Evolutionary conservation across 306 rosid species (phyloP).

Genomic region (Cicer pinnatifidum): DNA sequence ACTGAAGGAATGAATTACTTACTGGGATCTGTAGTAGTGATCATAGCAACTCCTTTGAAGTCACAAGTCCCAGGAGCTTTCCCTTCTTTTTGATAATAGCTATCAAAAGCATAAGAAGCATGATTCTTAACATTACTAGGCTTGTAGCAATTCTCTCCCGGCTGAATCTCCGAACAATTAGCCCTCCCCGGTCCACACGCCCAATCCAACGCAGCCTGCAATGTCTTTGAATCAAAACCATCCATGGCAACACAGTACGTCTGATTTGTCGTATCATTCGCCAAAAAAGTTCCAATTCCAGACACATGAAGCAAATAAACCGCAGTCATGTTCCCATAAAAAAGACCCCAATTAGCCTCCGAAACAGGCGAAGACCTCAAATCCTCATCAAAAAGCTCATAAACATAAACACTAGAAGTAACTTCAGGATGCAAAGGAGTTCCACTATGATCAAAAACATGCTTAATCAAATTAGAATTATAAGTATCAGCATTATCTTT

Average conservation of each 20-base stretch:
- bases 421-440: constrained; percentile 82
- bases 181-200: constrained; percentile 91
- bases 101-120: constrained; percentile 93
- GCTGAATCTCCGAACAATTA: constrained; percentile 89
- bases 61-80: constrained; percentile 80
- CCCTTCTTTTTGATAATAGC: constrained; percentile 86
- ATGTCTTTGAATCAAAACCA: constrained; percentile 69
- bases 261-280: constrained; percentile 86
- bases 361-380: constrained; percentile 82
- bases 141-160: constrained; percentile 78
- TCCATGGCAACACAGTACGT: constrained; percentile 90
- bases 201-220: constrained; percentile 98
- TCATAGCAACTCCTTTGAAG: constrained; percentile 89
- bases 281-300: constrained; percentile 83
- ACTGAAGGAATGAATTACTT: constrained; percentile 39
- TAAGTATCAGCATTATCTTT: constrained; percentile 84
- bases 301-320: constrained; percentile 90
- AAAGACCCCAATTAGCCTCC: constrained; percentile 90
- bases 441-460: constrained; percentile 71
- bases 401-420: constrained; percentile 77
- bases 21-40: constrained; percentile 98
- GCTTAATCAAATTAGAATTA: constrained; percentile 83
- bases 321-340: constrained; percentile 73
- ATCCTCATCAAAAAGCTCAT: constrained; percentile 84
- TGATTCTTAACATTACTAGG: constrained; percentile 86